Conservation (phyloP, 75 land plant genomes). For the Cryptomeria japonica region DNA sequence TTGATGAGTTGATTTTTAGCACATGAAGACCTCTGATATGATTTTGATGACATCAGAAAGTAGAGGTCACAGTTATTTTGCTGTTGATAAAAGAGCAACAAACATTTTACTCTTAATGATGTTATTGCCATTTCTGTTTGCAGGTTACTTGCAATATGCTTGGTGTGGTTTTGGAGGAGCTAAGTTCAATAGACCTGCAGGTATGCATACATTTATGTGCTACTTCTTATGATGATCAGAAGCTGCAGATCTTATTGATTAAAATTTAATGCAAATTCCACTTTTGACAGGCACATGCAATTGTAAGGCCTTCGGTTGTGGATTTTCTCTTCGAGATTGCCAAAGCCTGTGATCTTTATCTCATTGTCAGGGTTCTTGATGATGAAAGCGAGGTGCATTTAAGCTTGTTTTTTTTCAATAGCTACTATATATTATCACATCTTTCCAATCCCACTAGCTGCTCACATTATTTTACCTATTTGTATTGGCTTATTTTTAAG, state of each 20-base stretch:
- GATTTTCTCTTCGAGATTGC: slow-evolving; percentile 84
- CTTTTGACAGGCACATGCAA: slow-evolving; percentile 69
- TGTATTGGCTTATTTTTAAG: not conserved
- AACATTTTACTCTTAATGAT: not conserved
- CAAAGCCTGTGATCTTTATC: slow-evolving; percentile 87
- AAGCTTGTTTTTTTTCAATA: not conserved
- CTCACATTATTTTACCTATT: not conserved
- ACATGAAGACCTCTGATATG: not conserved
- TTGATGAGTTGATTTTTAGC: too few species aligned
- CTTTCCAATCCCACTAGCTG: not conserved
- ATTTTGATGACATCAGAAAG: not conserved
- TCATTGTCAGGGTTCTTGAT: slow-evolving; percentile 82
- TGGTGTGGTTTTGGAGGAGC: slow-evolving; percentile 89
- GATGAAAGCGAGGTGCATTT: slow-evolving; percentile 82
- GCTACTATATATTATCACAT: too few species aligned
- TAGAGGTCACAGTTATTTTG: not conserved
- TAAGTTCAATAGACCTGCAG: slow-evolving; percentile 84
- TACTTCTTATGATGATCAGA: not conserved
- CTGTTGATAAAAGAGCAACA: not conserved
- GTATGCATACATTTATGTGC: slow-evolving; percentile 20
- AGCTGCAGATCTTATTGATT: not conserved
- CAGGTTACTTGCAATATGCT: slow-evolving; percentile 88
- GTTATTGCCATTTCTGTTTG: not conserved
- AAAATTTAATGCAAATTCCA: not conserved
- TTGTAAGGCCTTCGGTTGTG: slow-evolving; percentile 77